phyloP scores from a whole-genome alignment of 2,329 filamentous ascomycete species.

The Fusarium sp. region DNA sequence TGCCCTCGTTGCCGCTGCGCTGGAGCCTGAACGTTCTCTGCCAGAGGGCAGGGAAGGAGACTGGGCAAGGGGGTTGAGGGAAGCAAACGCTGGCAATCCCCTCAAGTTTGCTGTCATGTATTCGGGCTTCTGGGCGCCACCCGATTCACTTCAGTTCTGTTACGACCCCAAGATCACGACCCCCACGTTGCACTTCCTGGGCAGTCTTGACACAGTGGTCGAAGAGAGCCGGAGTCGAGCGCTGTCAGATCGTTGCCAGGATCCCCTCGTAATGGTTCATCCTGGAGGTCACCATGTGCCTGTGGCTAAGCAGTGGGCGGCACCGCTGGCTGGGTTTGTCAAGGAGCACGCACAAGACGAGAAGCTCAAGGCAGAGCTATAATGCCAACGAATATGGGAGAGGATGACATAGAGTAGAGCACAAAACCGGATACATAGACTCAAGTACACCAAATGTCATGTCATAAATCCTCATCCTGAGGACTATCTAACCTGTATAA shows the following conservation, averaged over 20 bases:
- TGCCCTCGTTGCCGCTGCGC: constrained; percentile 73
- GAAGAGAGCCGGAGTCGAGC: constrained; percentile 76
- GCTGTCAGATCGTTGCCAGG: constrained; percentile 71
- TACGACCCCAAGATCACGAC: constrained; percentile 81
- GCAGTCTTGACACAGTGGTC: constrained; percentile 86
- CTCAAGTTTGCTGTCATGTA: constrained; percentile 80
- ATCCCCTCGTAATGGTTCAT: constrained; percentile 69
- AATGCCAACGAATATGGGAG: not conserved
- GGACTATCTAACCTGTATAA: constrained; percentile 50
- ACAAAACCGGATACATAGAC: constrained; percentile 40
- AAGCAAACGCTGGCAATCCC: constrained; percentile 56
- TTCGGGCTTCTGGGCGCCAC: constrained; percentile 76
- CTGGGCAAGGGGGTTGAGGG: constrained; percentile 58
- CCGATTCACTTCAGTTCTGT: constrained; percentile 66
- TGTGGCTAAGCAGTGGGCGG: constrained; percentile 80
- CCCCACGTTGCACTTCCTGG: constrained; percentile 82
- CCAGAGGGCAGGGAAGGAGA: constrained; percentile 45
- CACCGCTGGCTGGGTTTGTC: constrained; percentile 78
- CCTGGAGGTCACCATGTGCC: constrained; percentile 93
- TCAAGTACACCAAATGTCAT: constrained; percentile 41
- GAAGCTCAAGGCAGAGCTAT: constrained; percentile 42
- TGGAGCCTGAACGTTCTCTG: constrained; percentile 62
- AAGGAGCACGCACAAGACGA: constrained; percentile 49
- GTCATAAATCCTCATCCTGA: constrained; percentile 46
- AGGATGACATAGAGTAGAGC: constrained; percentile 27